Conservation (phyloP, 768 basidiomycete species). For the Lentinula detonsa region DNA sequence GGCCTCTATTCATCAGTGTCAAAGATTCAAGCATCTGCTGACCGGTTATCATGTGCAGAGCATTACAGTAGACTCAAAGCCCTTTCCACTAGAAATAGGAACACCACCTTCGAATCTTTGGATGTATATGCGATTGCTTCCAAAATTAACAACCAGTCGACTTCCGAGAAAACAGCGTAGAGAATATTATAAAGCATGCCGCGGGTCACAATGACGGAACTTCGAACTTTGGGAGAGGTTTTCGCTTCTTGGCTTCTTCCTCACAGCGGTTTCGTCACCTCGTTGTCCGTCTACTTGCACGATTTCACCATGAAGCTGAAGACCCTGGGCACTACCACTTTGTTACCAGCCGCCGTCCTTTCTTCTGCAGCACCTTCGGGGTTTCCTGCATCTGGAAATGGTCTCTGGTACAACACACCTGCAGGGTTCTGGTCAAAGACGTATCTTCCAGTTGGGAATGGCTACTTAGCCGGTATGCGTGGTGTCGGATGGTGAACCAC, state of each 20-base stretch:
- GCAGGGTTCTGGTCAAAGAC: conserved; percentile 52
- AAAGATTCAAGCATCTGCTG: background rate
- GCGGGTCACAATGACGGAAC: background rate
- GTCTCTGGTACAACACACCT: conserved; percentile 59
- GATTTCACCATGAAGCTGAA: background rate
- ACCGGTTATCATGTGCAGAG: background rate
- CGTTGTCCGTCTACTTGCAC: background rate
- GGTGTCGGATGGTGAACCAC: background rate
- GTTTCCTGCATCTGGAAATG: conserved; percentile 73
- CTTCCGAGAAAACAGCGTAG: background rate
- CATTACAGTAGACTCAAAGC: background rate
- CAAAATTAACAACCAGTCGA: background rate
- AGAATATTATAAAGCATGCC: background rate
- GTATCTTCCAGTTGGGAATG: conserved; percentile 70
- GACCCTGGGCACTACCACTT: background rate
- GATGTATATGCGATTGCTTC: background rate
- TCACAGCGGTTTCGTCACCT: background rate
- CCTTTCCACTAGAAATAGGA: no score
- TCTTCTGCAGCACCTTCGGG: conserved; percentile 26
- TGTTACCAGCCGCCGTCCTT: conserved; percentile 1
- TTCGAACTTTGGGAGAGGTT: background rate
- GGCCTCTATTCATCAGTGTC: background rate
- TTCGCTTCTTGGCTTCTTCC: background rate
- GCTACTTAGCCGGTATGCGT: conserved; percentile 54
- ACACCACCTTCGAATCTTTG: background rate